Conservation (phyloP, 148 eudicot genomes). For the Bassia scoparia region DNA sequence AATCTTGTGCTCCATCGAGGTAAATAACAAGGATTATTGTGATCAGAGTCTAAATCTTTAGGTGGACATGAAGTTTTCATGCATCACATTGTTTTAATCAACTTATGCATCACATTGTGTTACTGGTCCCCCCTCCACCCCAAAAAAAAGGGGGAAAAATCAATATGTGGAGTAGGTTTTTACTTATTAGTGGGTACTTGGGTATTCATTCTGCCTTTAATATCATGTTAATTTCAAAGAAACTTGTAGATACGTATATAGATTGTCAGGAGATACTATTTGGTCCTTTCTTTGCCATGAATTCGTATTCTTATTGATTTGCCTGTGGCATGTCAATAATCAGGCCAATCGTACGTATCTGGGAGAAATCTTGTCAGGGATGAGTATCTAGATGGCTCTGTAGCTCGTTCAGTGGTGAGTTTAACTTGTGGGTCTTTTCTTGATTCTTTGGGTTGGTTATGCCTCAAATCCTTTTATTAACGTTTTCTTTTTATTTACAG, state of each 20-base stretch:
- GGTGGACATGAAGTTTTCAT: background rate
- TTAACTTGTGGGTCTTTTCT: slow-evolving; percentile 3
- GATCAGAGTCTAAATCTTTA: background rate
- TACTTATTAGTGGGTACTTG: background rate
- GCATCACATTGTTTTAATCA: slow-evolving; percentile 1
- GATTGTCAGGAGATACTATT: background rate
- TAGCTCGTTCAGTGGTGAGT: slow-evolving; percentile 56
- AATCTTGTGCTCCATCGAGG: background rate
- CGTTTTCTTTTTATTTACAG: slow-evolving; percentile 29
- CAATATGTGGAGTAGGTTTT: background rate
- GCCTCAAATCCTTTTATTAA: background rate
- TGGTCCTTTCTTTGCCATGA: background rate
- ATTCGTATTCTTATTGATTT: slow-evolving; percentile 4
- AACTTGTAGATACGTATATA: background rate
- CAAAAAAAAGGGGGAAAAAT: too few relatives aligned
- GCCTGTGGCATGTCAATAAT: slow-evolving; percentile 4
- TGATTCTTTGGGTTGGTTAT: slow-evolving; percentile 8
- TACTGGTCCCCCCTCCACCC: too few relatives aligned
- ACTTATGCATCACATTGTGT: background rate
- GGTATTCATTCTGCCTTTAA: background rate
- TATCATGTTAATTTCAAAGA: background rate
- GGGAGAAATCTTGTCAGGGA: slow-evolving; percentile 45
- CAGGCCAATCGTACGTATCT: slow-evolving; percentile 46
- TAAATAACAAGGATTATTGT: background rate
- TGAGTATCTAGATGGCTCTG: slow-evolving; percentile 45